Evolutionary conservation across 2,329 filamentous ascomycete species (phyloP).

Genomic region (Fusarium sulawesiense): DNA sequence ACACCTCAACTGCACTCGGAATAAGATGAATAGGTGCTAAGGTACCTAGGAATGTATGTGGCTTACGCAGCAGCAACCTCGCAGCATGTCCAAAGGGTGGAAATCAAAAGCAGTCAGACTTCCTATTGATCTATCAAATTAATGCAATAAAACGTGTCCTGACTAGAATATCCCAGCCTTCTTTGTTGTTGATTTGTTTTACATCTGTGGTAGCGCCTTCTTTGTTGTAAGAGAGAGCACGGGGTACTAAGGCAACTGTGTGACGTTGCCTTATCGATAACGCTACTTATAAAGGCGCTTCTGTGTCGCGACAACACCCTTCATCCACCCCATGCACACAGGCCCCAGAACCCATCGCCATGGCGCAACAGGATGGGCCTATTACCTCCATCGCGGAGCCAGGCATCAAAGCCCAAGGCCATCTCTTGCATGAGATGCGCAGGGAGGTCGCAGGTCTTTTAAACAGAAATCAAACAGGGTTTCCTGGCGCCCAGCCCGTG

Average conservation of each 20-base stretch:
- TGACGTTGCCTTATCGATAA: constrained; percentile 27
- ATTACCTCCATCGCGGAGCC: constrained; percentile 68
- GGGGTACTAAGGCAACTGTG: not conserved
- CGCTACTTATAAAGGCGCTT: constrained; percentile 13
- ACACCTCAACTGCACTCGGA: not conserved
- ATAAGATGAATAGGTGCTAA: not conserved
- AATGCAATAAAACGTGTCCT: not conserved
- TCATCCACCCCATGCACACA: constrained; percentile 2
- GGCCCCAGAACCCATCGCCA: constrained; percentile 27
- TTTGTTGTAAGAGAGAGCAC: not conserved
- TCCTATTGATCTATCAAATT: not conserved
- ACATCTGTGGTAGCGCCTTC: not conserved
- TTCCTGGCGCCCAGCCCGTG: constrained; percentile 94
- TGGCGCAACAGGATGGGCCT: constrained; percentile 49
- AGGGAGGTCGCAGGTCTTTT: constrained; percentile 80
- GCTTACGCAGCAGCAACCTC: not conserved
- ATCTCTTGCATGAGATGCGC: constrained; percentile 71
- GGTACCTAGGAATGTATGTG: not conserved
- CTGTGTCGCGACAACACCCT: constrained; percentile 14
- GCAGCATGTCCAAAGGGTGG: not conserved
- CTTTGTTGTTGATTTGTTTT: not conserved
- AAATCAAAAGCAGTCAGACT: not conserved
- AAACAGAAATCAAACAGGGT: constrained; percentile 73
- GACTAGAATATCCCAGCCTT: not conserved
- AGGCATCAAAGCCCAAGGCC: constrained; percentile 73